phyloP scores from a whole-genome alignment of 129 eudicot species.

The Helichrysum umbraculigerum region DNA sequence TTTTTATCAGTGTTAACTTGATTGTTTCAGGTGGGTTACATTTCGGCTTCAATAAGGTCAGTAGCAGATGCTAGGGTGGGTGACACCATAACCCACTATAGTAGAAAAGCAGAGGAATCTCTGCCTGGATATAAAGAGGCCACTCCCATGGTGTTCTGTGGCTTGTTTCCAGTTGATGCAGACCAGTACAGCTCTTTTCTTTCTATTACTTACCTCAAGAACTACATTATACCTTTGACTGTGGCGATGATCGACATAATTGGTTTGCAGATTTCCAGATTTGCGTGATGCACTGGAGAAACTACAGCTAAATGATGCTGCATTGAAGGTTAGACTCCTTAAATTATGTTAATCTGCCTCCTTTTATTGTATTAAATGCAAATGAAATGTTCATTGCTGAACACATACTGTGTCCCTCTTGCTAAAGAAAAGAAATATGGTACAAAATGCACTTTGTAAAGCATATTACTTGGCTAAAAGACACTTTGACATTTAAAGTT shows the following conservation, averaged over 20 bases:
- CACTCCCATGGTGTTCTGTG: constrained; percentile 99
- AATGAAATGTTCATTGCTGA: not conserved
- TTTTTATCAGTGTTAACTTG: constrained; percentile 1
- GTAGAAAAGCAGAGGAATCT: constrained; percentile 75
- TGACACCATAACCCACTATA: constrained; percentile 83
- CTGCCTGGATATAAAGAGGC: constrained; percentile 95
- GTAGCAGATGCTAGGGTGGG: constrained; percentile 99
- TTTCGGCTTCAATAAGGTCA: constrained; percentile 93
- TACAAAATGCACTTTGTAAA: not conserved
- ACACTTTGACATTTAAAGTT: not conserved
- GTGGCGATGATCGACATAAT: not conserved
- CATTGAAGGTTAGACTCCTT: constrained; percentile 59
- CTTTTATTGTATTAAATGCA: constrained; percentile 13
- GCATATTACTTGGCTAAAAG: not conserved
- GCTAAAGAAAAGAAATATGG: not conserved
- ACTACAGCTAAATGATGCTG: constrained; percentile 95
- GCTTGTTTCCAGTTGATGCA: constrained; percentile 93
- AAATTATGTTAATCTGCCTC: not conserved
- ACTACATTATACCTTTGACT: constrained; percentile 9
- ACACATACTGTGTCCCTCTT: not conserved
- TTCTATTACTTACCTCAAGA: constrained; percentile 10
- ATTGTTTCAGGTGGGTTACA: constrained; percentile 79
- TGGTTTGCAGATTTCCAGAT: constrained; percentile 63
- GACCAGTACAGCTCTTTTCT: constrained; percentile 60
- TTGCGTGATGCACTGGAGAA: constrained; percentile 97